A percentile compares a stretch with the other conserved stretches of the same genome.
phyloP scores from a whole-genome alignment of 2,329 filamentous ascomycete genomes.

The Dryadomyces quercus-mongolicae region DNA sequence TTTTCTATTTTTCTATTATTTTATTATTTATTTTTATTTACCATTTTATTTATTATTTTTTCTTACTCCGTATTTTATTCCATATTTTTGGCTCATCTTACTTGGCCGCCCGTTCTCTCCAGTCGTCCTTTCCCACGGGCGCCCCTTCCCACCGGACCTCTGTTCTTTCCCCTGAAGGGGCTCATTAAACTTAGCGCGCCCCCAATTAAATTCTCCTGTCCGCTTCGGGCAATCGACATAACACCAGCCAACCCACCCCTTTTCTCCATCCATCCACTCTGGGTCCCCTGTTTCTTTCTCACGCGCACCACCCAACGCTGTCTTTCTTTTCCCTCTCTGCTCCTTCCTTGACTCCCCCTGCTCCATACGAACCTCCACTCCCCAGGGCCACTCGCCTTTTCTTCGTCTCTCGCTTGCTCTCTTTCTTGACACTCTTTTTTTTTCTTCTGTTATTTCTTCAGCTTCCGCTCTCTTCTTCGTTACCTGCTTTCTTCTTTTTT shows the following conservation, averaged over 20 bases:
- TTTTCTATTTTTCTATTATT: too few relatives aligned
- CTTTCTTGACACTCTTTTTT: slow-evolving; percentile 1
- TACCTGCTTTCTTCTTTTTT: slow-evolving; percentile 9
- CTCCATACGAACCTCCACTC: slow-evolving; percentile 4
- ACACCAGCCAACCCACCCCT: slow-evolving; percentile 14
- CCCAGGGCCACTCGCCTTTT: slow-evolving; percentile 5
- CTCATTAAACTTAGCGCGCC: slow-evolving; percentile 31
- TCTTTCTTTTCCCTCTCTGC: slow-evolving; percentile 1
- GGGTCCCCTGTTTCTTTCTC: slow-evolving; percentile 8
- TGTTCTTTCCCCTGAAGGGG: slow-evolving; percentile 14
- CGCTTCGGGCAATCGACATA: slow-evolving; percentile 25
- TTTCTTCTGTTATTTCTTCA: neutral
- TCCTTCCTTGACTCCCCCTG: slow-evolving; percentile 1
- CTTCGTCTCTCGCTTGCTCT: slow-evolving; percentile 8
- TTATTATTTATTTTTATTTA: too few relatives aligned
- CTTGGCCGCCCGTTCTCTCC: too few relatives aligned
- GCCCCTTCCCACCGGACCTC: neutral
- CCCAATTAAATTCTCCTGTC: slow-evolving; percentile 20
- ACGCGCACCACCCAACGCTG: neutral
- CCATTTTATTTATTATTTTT: neutral
- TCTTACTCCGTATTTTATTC: neutral
- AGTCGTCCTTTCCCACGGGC: neutral
- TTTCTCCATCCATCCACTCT: slow-evolving; percentile 12
- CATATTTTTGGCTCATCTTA: neutral
- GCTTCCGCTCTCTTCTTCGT: slow-evolving; percentile 4